These are phyloP conservation scores for Hibiscus syriacus DNA, from an alignment of 345 rosid species.

Conservation along the genomic window DNA sequence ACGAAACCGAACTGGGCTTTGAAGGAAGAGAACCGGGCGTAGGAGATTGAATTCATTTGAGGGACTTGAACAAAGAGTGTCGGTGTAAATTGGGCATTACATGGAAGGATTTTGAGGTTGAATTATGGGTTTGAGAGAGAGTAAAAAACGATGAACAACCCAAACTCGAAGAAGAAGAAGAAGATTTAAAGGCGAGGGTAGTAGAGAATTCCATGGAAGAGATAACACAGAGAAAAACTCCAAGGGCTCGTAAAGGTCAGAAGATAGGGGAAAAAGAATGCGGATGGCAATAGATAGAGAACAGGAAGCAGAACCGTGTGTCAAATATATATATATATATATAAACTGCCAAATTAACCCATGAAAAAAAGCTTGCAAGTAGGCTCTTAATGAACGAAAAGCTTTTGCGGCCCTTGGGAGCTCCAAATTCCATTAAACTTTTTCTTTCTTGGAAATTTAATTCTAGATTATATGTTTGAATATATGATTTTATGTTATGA, in stretches of 20 bases:
- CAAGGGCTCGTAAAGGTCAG: no score
- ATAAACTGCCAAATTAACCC: neutral
- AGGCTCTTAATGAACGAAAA: neutral
- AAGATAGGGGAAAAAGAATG: no score
- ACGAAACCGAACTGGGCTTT: conserved; percentile 27
- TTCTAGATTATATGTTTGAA: no score
- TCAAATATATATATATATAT: no score
- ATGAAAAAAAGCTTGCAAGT: neutral
- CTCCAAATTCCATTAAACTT: no score
- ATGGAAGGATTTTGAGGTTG: conserved; percentile 16
- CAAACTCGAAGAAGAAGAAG: conserved; percentile 12
- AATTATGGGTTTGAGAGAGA: conserved; percentile 16
- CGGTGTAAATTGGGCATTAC: conserved; percentile 11
- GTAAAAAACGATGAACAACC: conserved; percentile 17
- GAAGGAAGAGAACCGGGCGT: conserved; percentile 8
- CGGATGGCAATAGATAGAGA: neutral
- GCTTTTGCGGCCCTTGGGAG: no score
- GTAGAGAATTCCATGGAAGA: conserved; percentile 28
- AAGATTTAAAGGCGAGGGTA: conserved; percentile 26
- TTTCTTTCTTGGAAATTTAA: no score
- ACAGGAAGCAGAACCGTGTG: conserved; percentile 17
- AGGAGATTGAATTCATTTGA: conserved; percentile 30
- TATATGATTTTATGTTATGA: no score
- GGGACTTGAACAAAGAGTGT: conserved; percentile 20
- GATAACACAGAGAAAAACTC: no score